A percentile compares a stretch with the other conserved stretches of the same genome.
These are phyloP conservation scores for Myriosclerotinia curreyana DNA, from an alignment of 2,329 filamentous ascomycete species.

Conservation along the genomic window DNA sequence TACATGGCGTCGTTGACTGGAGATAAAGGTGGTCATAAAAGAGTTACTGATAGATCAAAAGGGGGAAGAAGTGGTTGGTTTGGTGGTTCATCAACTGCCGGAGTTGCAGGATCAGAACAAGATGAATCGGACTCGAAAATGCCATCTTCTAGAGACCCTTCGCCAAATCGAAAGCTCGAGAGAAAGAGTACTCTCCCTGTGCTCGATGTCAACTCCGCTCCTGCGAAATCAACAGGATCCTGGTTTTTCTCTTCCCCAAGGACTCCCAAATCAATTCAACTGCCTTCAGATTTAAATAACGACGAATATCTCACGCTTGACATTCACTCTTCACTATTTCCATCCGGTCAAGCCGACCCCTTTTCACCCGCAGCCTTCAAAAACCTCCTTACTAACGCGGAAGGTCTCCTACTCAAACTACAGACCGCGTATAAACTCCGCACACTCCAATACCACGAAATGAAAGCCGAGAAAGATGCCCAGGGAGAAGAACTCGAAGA, in stretches of 20 bases:
- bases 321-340: conserved; percentile 54
- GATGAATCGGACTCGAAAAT: conserved; percentile 18
- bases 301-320: conserved; percentile 57
- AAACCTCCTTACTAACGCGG: conserved; percentile 58
- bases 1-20: conserved; percentile 37
- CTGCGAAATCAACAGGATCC: conserved; percentile 25
- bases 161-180: conserved; percentile 29
- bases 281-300: conserved; percentile 37
- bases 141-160: conserved; percentile 23
- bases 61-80: conserved; percentile 37
- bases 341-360: conserved; percentile 47
- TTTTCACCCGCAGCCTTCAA: conserved; percentile 60
- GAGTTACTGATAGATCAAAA: conserved; percentile 32
- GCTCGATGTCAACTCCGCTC: conserved; percentile 21
- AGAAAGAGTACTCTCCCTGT: conserved; percentile 29
- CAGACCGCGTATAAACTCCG: conserved; percentile 58
- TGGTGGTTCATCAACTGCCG: conserved; percentile 32
- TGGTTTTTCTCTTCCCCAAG: conserved; percentile 35
- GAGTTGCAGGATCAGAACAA: conserved; percentile 28
- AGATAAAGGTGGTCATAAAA: conserved; percentile 32
- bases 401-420: conserved; percentile 53
- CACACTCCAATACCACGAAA: conserved; percentile 49
- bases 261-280: conserved; percentile 30
- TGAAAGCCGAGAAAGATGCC: conserved; percentile 53
- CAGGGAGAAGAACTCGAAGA: conserved; percentile 56